These are phyloP conservation scores for Penicillium brasilianum DNA, from an alignment of 2,329 filamentous ascomycete genomes.

Conservation along the genomic window DNA sequence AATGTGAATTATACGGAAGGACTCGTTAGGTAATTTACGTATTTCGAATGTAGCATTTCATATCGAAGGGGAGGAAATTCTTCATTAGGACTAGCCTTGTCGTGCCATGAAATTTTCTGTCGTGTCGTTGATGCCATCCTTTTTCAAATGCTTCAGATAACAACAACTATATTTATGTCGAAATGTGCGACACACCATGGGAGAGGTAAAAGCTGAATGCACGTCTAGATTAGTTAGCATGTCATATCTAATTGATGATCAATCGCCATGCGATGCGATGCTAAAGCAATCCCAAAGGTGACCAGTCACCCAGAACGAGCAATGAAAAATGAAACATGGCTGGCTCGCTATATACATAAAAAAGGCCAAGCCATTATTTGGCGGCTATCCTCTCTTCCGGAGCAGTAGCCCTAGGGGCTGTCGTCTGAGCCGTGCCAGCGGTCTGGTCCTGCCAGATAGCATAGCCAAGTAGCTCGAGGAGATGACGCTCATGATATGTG, in stretches of 20 bases:
- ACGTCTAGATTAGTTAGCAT: conserved; percentile 1
- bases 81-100: no score
- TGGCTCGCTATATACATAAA: background rate
- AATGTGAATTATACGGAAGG: no score
- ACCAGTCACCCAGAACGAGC: background rate
- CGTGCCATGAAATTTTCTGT: no score
- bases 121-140: no score
- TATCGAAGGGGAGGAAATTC: no score
- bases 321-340: background rate
- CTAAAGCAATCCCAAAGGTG: background rate
- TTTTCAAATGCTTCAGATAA: background rate
- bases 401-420: background rate
- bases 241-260: conserved; percentile 6
- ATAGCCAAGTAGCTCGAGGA: conserved; percentile 30
- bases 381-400: background rate
- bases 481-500: conserved; percentile 30
- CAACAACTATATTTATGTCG: no score
- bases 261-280: conserved; percentile 10
- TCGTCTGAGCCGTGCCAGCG: background rate
- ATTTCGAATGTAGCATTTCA: no score
- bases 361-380: background rate
- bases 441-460: conserved; percentile 31
- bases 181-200: background rate
- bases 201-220: no score
- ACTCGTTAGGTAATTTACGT: no score